phyloP scores from a whole-genome alignment of 2,329 filamentous ascomycete species.

The Ciborinia camelliae region DNA sequence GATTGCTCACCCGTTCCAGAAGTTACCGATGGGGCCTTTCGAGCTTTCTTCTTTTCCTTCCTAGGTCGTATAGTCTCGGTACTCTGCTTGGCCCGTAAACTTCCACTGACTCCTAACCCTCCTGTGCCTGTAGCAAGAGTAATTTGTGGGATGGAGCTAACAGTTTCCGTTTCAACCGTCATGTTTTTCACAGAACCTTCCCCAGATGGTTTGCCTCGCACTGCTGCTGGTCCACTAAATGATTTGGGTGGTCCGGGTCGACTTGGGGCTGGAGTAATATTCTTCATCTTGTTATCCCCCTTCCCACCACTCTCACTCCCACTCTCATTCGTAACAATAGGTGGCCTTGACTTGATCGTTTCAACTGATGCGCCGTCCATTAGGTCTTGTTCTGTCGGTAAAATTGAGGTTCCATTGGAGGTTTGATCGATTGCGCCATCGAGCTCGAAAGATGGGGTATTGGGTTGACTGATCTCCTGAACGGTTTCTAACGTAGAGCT shows the following conservation, averaged over 20 bases:
- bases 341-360: conserved; percentile 47
- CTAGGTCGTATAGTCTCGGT: conserved; percentile 94
- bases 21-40: conserved; percentile 70
- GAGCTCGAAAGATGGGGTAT: conserved; percentile 56
- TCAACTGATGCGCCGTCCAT: conserved; percentile 35
- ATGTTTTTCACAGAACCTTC: conserved; percentile 84
- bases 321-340: conserved; percentile 49
- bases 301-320: conserved; percentile 65
- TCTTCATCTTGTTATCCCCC: conserved; percentile 42
- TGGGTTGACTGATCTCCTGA: conserved; percentile 79
- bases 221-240: conserved; percentile 53
- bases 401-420: conserved; percentile 45
- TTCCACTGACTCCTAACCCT: conserved; percentile 63
- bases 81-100: conserved; percentile 80
- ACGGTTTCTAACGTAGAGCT: conserved; percentile 78
- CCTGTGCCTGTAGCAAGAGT: conserved; percentile 66
- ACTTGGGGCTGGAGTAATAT: conserved; percentile 44
- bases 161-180: conserved; percentile 97
- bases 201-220: conserved; percentile 61
- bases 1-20: conserved; percentile 67
- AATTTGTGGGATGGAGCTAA: conserved; percentile 83
- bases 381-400: conserved; percentile 41
- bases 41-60: conserved; percentile 79
- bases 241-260: conserved; percentile 60
- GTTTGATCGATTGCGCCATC: conserved; percentile 51